Percentiles rank a stretch among this genome's conserved stretches.
These are phyloP conservation scores for Podosphaera aphanis DNA, from an alignment of 2,329 filamentous ascomycete species.

Conservation along the genomic window DNA sequence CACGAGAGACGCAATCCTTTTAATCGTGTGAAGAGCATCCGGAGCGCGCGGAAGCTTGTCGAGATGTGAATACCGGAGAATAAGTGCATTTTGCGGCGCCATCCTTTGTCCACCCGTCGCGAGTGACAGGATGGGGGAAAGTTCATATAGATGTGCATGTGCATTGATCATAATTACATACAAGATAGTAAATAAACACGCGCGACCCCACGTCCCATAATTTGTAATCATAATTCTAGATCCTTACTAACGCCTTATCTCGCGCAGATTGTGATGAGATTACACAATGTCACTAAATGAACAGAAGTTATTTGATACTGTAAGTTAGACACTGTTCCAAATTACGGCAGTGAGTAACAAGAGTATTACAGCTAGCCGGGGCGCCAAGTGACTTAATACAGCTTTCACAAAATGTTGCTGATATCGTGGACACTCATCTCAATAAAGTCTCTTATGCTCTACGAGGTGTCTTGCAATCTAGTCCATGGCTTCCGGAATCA, in stretches of 20 bases:
- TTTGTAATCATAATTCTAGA: too few relatives aligned
- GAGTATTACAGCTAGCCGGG: slow-evolving; percentile 25
- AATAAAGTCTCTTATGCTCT: slow-evolving; percentile 50
- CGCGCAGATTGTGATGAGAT: slow-evolving; percentile 1
- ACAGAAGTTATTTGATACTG: slow-evolving; percentile 54
- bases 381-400: slow-evolving; percentile 41
- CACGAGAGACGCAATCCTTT: slow-evolving; percentile 65
- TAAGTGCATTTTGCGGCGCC: slow-evolving; percentile 21
- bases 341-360: too few relatives aligned
- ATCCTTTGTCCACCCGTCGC: too few relatives aligned
- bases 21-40: slow-evolving; percentile 37
- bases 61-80: slow-evolving; percentile 29
- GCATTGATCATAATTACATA: too few relatives aligned
- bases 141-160: too few relatives aligned
- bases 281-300: slow-evolving; percentile 53
- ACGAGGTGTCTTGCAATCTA: slow-evolving; percentile 42
- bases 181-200: too few relatives aligned
- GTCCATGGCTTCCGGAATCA: slow-evolving; percentile 49
- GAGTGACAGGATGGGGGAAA: too few relatives aligned
- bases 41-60: slow-evolving; percentile 22
- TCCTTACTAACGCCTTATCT: too few relatives aligned
- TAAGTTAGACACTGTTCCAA: slow-evolving; percentile 20
- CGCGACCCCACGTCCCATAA: too few relatives aligned
- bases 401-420: slow-evolving; percentile 51
- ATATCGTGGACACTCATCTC: slow-evolving; percentile 60